A percentile compares a stretch with the other conserved stretches of the same genome.
These are phyloP conservation scores for Leptographium procerum DNA, from an alignment of 2,329 filamentous ascomycete genomes.

Conservation along the genomic window DNA sequence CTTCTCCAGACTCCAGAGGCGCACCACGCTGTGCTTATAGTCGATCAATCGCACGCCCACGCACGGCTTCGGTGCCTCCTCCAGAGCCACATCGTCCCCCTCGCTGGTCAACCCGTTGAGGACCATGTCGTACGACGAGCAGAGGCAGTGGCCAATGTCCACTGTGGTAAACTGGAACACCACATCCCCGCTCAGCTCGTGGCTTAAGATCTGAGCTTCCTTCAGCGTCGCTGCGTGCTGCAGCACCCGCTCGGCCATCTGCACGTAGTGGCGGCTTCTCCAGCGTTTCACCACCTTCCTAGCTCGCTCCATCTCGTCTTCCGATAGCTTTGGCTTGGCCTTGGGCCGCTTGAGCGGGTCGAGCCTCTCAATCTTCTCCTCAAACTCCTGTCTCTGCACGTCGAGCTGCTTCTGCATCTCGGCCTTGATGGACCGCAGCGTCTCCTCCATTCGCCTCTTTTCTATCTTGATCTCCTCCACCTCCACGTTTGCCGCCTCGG, in stretches of 20 bases:
- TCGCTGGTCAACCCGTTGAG: conserved; percentile 82
- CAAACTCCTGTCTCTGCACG: conserved; percentile 72
- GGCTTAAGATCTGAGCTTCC: conserved; percentile 96
- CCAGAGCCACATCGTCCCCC: conserved; percentile 69
- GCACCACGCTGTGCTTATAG: conserved; percentile 74
- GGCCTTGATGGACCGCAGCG: conserved; percentile 63
- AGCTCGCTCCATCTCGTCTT: conserved; percentile 61
- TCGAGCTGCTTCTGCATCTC: conserved; percentile 83
- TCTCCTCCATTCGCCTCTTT: conserved; percentile 76
- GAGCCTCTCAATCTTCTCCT: conserved; percentile 71
- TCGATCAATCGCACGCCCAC: conserved; percentile 84
- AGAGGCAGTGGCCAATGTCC: conserved; percentile 75
- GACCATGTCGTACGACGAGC: conserved; percentile 93
- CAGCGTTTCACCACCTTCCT: conserved; percentile 59
- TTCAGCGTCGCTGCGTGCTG: conserved; percentile 82
- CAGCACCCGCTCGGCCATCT: conserved; percentile 84
- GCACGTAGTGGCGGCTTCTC: conserved; percentile 76
- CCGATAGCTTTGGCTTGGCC: conserved; percentile 52
- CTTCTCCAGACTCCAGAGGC: conserved; percentile 91
- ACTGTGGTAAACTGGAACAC: conserved; percentile 93
- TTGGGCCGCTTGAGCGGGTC: conserved; percentile 51
- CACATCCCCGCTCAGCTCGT: conserved; percentile 84
- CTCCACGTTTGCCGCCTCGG: conserved; percentile 64
- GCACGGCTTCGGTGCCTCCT: conserved; percentile 76
- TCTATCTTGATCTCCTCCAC: conserved; percentile 75